Evolutionary conservation across 2,329 filamentous ascomycete species (phyloP), one percentile per base, ranked within the genome.

Genomic region (Lachnellula arida): DNA sequence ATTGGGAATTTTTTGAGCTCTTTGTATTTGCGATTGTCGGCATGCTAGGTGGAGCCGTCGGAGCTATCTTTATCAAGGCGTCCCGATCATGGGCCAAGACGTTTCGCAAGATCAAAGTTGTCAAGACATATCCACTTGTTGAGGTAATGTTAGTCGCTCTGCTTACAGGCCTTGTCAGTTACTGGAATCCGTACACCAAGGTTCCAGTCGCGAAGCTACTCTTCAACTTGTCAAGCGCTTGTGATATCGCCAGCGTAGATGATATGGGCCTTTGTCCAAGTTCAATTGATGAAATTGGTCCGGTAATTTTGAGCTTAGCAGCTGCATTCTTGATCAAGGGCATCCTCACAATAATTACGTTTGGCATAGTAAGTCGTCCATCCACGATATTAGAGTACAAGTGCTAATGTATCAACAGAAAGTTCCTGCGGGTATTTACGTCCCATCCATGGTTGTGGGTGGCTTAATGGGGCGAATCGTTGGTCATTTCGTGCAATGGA

Each of bases 371-470:
- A 73, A 72, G 81, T 78, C 35, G 34, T 12, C 42, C 11, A 40
- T n/a, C 17, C 17, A 17, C 14, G 37, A 15, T 40, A 40, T 40
- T 3, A 17, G 4, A 39, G 17, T 14, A 6, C 28, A 34, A 19
- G 37, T 53, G 49, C 58, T 64, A 54, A 64, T 37, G n/a, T 39
- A 11, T 44, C 5, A 14, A 49, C 42, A 83, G 78, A 97, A 97
- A 78, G 86, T 97, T 0, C 94, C 94, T 9, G 91, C 93, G 1
- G 94, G 94, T 60, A 97, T 99, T 64, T 99, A 99, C 66, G 92
- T 99, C 1, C 94, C 94, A 3, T 97, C 93, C 65, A 99, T 99
- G 94, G 94, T 97, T 28, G 91, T 97, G 17, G 94, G 94, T 61
- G 94, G 94, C 67, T 76, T 99, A 17, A 86, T 96, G 76, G 93